phyloP scores from a whole-genome alignment of 352 stramenopile genomes.

The Blastocystis sp. region DNA sequence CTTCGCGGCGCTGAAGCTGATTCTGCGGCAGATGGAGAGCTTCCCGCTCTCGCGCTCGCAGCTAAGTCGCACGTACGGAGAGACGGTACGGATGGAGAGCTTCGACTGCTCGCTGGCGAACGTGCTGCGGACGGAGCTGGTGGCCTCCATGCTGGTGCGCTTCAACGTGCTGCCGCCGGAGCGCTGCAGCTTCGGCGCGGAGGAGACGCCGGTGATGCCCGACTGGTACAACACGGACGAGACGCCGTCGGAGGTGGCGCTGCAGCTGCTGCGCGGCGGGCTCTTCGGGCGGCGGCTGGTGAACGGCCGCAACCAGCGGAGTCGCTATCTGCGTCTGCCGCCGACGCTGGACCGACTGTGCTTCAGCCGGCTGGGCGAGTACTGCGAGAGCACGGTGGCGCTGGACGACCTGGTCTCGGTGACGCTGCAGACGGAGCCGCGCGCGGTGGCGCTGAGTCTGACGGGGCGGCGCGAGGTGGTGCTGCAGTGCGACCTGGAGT shows the following conservation, averaged over 20 bases:
- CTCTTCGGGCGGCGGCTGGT: not conserved
- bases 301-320: not conserved
- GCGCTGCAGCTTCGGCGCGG: not conserved
- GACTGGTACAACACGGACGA: slow-evolving; percentile 13
- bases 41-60: not conserved
- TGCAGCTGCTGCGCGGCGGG: not conserved
- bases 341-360: not conserved
- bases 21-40: not conserved
- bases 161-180: slow-evolving; percentile 17
- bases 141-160: not conserved
- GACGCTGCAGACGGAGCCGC: not conserved
- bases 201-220: not conserved
- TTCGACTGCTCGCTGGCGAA: slow-evolving; percentile 9
- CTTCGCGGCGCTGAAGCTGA: not conserved
- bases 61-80: not conserved
- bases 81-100: not conserved
- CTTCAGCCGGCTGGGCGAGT: not conserved
- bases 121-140: not conserved
- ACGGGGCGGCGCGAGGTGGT: not conserved
- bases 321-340: not conserved
- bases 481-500: slow-evolving; percentile 2
- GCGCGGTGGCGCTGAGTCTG: not conserved
- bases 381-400: not conserved
- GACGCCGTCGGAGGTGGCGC: not conserved
- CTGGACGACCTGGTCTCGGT: not conserved